Evolutionary conservation across 2,329 filamentous ascomycete genomes (phyloP).

Genomic region (Xylaria sp.): DNA sequence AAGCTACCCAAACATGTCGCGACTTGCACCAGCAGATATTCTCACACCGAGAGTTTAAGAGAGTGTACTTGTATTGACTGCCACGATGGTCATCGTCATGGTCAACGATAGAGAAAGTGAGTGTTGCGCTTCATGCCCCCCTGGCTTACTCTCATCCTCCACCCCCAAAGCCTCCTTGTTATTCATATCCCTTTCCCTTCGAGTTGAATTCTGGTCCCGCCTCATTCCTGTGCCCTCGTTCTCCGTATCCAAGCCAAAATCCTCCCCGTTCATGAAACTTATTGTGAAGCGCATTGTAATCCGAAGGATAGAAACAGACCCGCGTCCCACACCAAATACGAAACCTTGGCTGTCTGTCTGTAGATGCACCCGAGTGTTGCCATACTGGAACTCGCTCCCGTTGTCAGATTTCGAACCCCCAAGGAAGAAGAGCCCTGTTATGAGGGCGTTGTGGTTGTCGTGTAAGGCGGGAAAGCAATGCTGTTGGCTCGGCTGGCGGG

Average conservation of each 20-base stretch:
- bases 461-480: slow-evolving; percentile 12
- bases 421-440: slow-evolving; percentile 35
- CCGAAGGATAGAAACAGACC: slow-evolving; percentile 34
- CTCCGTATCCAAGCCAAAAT: slow-evolving; percentile 21
- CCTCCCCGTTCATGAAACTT: slow-evolving; percentile 26
- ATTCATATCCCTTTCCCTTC: not conserved
- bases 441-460: slow-evolving; percentile 14
- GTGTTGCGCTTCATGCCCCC: slow-evolving; percentile 22
- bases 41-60: slow-evolving; percentile 24
- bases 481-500: slow-evolving; percentile 24
- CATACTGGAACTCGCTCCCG: slow-evolving; percentile 19
- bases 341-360: slow-evolving; percentile 35
- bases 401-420: slow-evolving; percentile 23
- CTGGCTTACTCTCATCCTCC: not conserved
- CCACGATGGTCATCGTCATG: slow-evolving; percentile 40
- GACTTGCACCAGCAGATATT: slow-evolving; percentile 25
- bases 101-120: slow-evolving; percentile 37
- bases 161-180: slow-evolving; percentile 1
- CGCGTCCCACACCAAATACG: slow-evolving; percentile 30
- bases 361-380: slow-evolving; percentile 26
- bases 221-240: slow-evolving; percentile 19
- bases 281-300: slow-evolving; percentile 35
- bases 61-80: slow-evolving; percentile 35
- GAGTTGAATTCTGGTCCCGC: slow-evolving; percentile 1
- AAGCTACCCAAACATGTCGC: not conserved